A percentile compares a stretch with the other conserved stretches of the same genome.
phyloP scores from a whole-genome alignment of 257 asterid genomes.

The Capsicum pubescens region DNA sequence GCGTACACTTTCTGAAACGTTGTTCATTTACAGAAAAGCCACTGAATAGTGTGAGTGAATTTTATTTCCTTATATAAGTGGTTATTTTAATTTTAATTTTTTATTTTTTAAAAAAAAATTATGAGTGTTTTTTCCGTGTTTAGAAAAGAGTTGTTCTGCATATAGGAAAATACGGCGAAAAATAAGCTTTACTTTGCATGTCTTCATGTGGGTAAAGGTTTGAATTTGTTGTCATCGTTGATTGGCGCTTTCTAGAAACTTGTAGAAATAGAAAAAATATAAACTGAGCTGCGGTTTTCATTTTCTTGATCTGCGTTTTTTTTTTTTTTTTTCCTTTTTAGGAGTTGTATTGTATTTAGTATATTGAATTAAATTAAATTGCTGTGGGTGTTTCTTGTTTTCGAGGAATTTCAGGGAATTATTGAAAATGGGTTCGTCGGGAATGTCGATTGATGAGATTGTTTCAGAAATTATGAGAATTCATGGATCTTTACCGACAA shows the following conservation, averaged over 20 bases:
- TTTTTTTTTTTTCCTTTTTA: background rate
- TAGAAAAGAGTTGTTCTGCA: background rate
- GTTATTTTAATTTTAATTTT: background rate
- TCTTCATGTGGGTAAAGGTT: background rate
- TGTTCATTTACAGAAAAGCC: conserved; percentile 1
- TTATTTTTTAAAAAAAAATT: background rate
- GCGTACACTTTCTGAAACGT: background rate
- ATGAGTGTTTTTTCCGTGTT: conserved; percentile 11
- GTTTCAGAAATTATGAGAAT: conserved; percentile 79
- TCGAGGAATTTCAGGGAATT: background rate
- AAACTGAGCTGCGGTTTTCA: background rate
- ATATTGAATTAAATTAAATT: background rate
- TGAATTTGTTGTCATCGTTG: conserved; percentile 21
- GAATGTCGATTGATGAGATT: conserved; percentile 59
- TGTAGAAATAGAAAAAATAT: background rate
- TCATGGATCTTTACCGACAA: conserved; percentile 71
- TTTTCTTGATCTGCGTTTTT: background rate
- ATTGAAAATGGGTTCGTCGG: conserved; percentile 48
- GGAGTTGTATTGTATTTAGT: background rate
- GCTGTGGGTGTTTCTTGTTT: background rate
- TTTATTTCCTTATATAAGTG: conserved; percentile 3
- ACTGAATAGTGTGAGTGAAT: background rate
- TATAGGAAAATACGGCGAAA: conserved; percentile 22
- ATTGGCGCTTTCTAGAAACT: conserved; percentile 34
- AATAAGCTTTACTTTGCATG: conserved; percentile 25